Evolutionary conservation across 1,284 basidiomycete genomes (phyloP).

Genomic region (Tilletia setariae): DNA sequence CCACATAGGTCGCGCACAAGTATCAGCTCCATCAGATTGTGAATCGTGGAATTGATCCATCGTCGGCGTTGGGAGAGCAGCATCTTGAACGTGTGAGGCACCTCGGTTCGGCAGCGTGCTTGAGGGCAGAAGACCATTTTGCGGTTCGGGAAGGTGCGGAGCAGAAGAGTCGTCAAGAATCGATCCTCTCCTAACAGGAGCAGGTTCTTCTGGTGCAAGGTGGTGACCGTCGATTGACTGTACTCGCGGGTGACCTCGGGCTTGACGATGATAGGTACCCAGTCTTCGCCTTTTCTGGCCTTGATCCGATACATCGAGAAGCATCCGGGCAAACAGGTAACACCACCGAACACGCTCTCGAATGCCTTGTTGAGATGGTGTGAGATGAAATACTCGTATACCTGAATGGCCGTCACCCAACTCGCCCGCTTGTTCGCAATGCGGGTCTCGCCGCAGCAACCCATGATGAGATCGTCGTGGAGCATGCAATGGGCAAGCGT

Average conservation of each 20-base stretch:
- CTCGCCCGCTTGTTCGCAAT: slow-evolving; percentile 92
- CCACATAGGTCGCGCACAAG: slow-evolving; percentile 84
- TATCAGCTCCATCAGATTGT: slow-evolving; percentile 98
- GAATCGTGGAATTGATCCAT: slow-evolving; percentile 99
- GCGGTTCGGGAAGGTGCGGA: slow-evolving; percentile 86
- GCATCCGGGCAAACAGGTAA: slow-evolving; percentile 96
- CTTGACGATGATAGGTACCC: slow-evolving; percentile 95
- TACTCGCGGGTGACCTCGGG: slow-evolving; percentile 97
- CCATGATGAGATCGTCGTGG: slow-evolving; percentile 97
- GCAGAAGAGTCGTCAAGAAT: slow-evolving; percentile 67
- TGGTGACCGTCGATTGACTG: slow-evolving; percentile 86
- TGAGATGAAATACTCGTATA: slow-evolving; percentile 98
- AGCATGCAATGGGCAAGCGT: slow-evolving; percentile 74
- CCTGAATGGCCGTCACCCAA: slow-evolving; percentile 98
- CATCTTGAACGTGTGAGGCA: slow-evolving; percentile 88
- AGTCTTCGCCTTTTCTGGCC: slow-evolving; percentile 90
- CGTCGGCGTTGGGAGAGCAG: slow-evolving; percentile 93
- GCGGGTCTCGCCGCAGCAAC: slow-evolving; percentile 94
- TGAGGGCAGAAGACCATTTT: slow-evolving; percentile 99
- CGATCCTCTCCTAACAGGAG: slow-evolving; percentile 96
- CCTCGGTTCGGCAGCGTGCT: slow-evolving; percentile 89
- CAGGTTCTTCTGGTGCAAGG: slow-evolving; percentile 96
- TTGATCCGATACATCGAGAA: slow-evolving; percentile 99
- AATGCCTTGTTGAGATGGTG: slow-evolving; percentile 98
- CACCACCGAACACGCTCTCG: slow-evolving; percentile 98